These are phyloP conservation scores for Hydrangea macrophylla DNA, from an alignment of 148 eudicot genomes.

Conservation along the genomic window DNA sequence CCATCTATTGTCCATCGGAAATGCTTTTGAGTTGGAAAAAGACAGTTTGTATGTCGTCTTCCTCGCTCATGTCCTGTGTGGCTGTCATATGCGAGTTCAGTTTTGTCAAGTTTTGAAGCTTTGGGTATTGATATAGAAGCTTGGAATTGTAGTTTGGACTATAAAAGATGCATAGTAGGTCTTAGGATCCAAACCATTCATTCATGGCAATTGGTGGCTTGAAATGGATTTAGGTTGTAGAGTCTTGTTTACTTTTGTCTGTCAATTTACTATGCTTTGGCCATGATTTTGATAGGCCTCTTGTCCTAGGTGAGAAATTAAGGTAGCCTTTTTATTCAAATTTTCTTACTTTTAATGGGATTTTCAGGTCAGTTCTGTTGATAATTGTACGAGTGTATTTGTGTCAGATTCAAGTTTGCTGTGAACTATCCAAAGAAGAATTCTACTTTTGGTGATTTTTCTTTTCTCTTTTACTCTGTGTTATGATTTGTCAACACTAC, in stretches of 20 bases:
- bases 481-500: too few species aligned
- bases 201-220: constrained; percentile 1
- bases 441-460: too few species aligned
- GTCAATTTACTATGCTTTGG: background rate
- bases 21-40: constrained; percentile 17
- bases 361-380: background rate
- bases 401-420: background rate
- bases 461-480: too few species aligned
- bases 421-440: background rate
- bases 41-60: background rate
- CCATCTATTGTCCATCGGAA: constrained; percentile 26
- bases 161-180: constrained; percentile 1
- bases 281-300: background rate
- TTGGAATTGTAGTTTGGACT: constrained; percentile 12
- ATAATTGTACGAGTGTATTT: background rate
- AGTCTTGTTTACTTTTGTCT: background rate
- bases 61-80: background rate
- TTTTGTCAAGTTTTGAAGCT: constrained; percentile 7
- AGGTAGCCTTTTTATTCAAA: constrained; percentile 1
- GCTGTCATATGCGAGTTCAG: constrained; percentile 6
- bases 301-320: constrained; percentile 6
- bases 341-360: background rate
- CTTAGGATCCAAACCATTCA: constrained; percentile 6
- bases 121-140: constrained; percentile 8
- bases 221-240: constrained; percentile 2